Percentiles rank a stretch among this genome's conserved stretches.
phyloP scores from a whole-genome alignment of 768 basidiomycete species.

The Thelephora ganbajun region DNA sequence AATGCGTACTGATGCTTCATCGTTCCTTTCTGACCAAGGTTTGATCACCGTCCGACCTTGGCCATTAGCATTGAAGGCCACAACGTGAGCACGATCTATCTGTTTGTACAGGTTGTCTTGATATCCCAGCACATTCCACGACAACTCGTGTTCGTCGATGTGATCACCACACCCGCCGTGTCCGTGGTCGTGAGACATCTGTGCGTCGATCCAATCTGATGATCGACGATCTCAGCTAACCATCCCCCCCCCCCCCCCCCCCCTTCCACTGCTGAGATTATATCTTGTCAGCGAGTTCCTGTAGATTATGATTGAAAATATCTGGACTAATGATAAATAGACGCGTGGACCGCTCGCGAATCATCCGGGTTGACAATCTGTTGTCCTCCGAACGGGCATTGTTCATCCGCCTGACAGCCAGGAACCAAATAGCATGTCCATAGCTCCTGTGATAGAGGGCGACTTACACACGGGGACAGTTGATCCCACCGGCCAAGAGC shows the following conservation, averaged over 20 bases:
- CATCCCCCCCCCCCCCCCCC: too few species aligned
- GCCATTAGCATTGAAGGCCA: conserved; percentile 56
- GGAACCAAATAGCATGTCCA: too few species aligned
- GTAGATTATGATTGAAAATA: too few species aligned
- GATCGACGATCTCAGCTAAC: background rate
- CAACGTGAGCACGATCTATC: conserved; percentile 71
- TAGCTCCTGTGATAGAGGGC: background rate
- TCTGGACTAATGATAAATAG: too few species aligned
- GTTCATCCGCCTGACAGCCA: too few species aligned
- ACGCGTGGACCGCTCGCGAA: too few species aligned
- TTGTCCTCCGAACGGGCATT: too few species aligned
- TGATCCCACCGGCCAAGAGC: background rate
- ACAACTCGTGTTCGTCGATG: conserved; percentile 32
- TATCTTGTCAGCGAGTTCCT: too few species aligned
- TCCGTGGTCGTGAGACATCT: conserved; percentile 42
- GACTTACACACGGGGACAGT: background rate
- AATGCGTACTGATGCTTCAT: conserved; percentile 49
- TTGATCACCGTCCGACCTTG: conserved; percentile 56
- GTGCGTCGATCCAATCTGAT: background rate
- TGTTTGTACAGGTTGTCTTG: conserved; percentile 60
- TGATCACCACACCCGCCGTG: conserved; percentile 38
- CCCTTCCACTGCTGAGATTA: too few species aligned
- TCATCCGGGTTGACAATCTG: too few species aligned
- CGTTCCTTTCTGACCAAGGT: conserved; percentile 69
- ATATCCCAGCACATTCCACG: conserved; percentile 27